Evolutionary conservation across 805 yeast species (phyloP).

Genomic region (Candida pseudofarinosa): DNA sequence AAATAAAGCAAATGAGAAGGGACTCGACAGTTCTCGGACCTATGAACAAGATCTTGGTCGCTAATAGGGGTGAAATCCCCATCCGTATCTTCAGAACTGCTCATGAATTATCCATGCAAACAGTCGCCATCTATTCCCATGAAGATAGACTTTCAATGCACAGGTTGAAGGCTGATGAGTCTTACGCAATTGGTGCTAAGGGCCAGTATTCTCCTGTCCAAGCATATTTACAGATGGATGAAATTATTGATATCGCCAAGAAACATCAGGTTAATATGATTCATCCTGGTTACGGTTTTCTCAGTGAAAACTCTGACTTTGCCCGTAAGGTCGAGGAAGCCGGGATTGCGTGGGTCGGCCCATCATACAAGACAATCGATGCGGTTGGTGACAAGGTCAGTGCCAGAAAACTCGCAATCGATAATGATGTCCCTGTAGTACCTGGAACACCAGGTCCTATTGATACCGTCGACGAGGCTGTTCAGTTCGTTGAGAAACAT

Average conservation of each 20-base stretch:
- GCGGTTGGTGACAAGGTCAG: slow-evolving; percentile 95
- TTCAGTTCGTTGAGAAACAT: slow-evolving; percentile 70
- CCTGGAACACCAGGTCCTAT: slow-evolving; percentile 99
- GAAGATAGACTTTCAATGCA: slow-evolving; percentile 95
- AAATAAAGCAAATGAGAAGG: slow-evolving; percentile 38
- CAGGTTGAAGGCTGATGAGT: slow-evolving; percentile 89
- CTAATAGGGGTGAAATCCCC: slow-evolving; percentile 83
- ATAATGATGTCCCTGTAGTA: slow-evolving; percentile 83
- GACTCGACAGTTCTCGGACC: slow-evolving; percentile 42
- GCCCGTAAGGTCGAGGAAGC: slow-evolving; percentile 86
- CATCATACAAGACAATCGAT: slow-evolving; percentile 81
- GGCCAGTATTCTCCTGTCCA: slow-evolving; percentile 94
- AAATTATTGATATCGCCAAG: slow-evolving; percentile 78
- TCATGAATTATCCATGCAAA: slow-evolving; percentile 94
- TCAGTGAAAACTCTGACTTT: slow-evolving; percentile 88
- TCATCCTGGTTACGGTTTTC: slow-evolving; percentile 53
- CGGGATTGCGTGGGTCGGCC: slow-evolving; percentile 97
- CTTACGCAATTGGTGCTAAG: slow-evolving; percentile 83
- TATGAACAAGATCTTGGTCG: slow-evolving; percentile 65
- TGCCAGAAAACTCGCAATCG: slow-evolving; percentile 82
- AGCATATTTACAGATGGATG: slow-evolving; percentile 94
- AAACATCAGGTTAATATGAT: slow-evolving; percentile 35
- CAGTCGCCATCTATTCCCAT: slow-evolving; percentile 95
- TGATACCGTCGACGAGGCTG: slow-evolving; percentile 72
- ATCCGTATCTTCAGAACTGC: slow-evolving; percentile 93